Conservation (phyloP, 2,329 filamentous ascomycete genomes). For the Penicillium hordei region DNA sequence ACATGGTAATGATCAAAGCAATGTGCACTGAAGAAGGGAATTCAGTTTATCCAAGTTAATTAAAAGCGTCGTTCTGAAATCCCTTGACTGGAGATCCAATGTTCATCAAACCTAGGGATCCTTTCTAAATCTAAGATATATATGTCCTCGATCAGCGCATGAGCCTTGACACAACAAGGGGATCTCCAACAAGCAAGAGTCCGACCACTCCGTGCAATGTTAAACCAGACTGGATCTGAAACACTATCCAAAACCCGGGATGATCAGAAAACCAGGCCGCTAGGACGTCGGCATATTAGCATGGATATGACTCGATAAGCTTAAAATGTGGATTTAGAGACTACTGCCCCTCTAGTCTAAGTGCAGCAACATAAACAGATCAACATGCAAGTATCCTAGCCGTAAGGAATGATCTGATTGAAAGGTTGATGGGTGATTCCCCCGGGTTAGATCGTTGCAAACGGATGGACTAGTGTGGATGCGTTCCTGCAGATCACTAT, state of each 20-base stretch:
- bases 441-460: neutral
- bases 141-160: neutral
- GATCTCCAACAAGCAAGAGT: neutral
- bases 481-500: neutral
- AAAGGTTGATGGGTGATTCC: neutral
- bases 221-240: slow-evolving; percentile 16
- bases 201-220: slow-evolving; percentile 1
- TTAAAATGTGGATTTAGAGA: neutral
- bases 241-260: slow-evolving; percentile 2
- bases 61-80: neutral
- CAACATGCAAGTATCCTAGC: neutral
- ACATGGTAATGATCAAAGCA: neutral
- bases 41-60: neutral
- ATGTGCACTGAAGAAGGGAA: neutral
- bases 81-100: neutral
- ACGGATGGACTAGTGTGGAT: neutral
- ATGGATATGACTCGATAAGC: neutral
- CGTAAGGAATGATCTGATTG: neutral
- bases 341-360: neutral
- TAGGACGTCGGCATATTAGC: neutral
- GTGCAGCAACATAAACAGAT: neutral
- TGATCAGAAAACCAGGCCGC: neutral
- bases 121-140: neutral
- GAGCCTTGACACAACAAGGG: neutral
- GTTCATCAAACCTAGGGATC: too few relatives aligned